Evolutionary conservation across 2,329 filamentous ascomycete species (phyloP), one percentile per base, ranked within the genome.

Genomic region (Zopfia rhizophila): DNA sequence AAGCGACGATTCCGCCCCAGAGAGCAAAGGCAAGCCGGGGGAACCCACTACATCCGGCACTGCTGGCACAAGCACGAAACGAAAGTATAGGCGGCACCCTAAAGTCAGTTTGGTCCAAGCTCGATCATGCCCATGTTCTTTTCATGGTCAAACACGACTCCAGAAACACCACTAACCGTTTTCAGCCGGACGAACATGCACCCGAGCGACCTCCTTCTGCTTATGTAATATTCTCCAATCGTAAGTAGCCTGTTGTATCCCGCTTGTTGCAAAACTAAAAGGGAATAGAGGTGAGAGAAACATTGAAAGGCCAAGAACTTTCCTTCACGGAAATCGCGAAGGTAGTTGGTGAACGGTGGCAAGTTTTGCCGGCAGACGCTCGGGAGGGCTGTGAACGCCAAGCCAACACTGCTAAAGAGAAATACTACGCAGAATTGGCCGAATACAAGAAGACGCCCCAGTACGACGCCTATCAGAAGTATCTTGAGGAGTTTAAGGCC

Each of bases 321-420:
- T 88, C 86, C 1, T 94, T 94, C 60, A 91, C 89, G 1, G 89
- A 92, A 61, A 91, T 93, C 53, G 89, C 89, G 8, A 92, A 92
- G 62, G 75, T 91, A 1, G 89, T 92, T 1, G 89, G 89, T 5
- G 89, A 93, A 63, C 84, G 88, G 62, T 93, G 89, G 89, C 89
- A 93, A 65, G 86, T 83, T 39, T 72, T 93, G 7, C 77, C 82
- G 2, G 78, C 83, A 1, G 71, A 76, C 1, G 85, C 89, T 56
- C 89, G 89, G 61, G 89, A 91, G 62, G 78, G 81, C 0, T 93
- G 82, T 57, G 89, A 93, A 67, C 81, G 80, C 27, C 84, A 89
- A 62, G 89, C 89, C 17, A 85, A 86, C 48, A 72, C 80, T 12
- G 86, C 87, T 18, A 93, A 93, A 70, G 88, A 92, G 56, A 87